A percentile compares a stretch with the other conserved stretches of the same genome.
phyloP scores from a whole-genome alignment of 2,329 filamentous ascomycete species.

The Fusarium brachygibbosum region DNA sequence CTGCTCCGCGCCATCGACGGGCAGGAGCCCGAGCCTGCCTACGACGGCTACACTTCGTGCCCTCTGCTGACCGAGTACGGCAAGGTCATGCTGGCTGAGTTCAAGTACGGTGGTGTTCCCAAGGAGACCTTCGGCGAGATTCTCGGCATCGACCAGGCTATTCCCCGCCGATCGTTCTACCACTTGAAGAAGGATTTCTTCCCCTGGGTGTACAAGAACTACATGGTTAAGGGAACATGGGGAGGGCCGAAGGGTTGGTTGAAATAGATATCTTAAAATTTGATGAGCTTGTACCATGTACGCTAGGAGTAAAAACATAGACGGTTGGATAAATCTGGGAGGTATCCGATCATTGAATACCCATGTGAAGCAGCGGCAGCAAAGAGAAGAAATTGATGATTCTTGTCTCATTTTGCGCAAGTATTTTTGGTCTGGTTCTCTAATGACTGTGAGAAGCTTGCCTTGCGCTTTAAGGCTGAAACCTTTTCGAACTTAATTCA shows the following conservation, averaged over 20 bases:
- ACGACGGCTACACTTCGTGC: slow-evolving; percentile 70
- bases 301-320: slow-evolving; percentile 21
- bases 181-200: slow-evolving; percentile 77
- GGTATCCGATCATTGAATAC: slow-evolving; percentile 15
- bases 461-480: too few relatives aligned
- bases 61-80: slow-evolving; percentile 69
- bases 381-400: slow-evolving; percentile 10
- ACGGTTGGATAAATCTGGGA: neutral
- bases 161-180: slow-evolving; percentile 70
- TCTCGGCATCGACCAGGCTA: slow-evolving; percentile 69
- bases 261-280: slow-evolving; percentile 23
- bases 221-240: slow-evolving; percentile 73
- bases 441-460: too few relatives aligned
- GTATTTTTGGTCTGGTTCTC: rapidly evolving
- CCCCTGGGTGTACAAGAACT: slow-evolving; percentile 73
- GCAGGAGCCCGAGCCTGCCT: slow-evolving; percentile 58
- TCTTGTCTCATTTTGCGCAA: neutral
- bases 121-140: slow-evolving; percentile 71
- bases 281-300: slow-evolving; percentile 23
- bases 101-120: slow-evolving; percentile 73
- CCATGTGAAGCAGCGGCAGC: neutral
- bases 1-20: slow-evolving; percentile 61
- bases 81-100: slow-evolving; percentile 74
- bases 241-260: slow-evolving; percentile 69
- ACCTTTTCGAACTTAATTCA: too few relatives aligned